Evolutionary conservation across 1,284 basidiomycete species (phyloP).

Genomic region (Ustilago loliicola): DNA sequence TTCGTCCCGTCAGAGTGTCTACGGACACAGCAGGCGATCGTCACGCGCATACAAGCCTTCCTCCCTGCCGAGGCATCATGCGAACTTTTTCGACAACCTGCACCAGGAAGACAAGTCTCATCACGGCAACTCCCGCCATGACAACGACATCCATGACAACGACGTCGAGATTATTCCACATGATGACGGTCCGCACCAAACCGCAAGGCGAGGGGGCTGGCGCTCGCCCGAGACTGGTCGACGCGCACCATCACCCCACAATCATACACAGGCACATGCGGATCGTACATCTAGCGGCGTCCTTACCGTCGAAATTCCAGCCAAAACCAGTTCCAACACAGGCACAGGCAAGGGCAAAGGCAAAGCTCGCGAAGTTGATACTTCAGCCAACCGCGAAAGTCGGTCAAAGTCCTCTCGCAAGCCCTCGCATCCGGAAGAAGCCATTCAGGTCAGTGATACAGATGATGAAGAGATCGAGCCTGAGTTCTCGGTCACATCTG

Average conservation of each 20-base stretch:
- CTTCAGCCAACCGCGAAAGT: neutral
- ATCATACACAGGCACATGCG: neutral
- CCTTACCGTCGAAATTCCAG: neutral
- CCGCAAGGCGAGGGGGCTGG: no score
- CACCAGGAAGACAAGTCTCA: neutral
- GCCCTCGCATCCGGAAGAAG: conserved; percentile 10
- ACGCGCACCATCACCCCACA: neutral
- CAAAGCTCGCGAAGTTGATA: conserved; percentile 14
- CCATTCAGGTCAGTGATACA: conserved; percentile 17
- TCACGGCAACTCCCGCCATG: no score
- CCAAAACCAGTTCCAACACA: neutral
- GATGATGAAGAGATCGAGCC: conserved; percentile 19
- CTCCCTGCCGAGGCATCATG: neutral
- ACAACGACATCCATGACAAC: no score
- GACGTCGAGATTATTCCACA: no score
- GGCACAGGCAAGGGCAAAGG: conserved; percentile 24
- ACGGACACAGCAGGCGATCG: neutral
- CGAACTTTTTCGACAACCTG: neutral
- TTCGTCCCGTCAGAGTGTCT: neutral
- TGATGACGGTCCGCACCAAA: no score
- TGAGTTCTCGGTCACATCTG: neutral
- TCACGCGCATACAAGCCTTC: neutral
- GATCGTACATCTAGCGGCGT: no score
- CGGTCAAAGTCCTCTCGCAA: conserved; percentile 12
- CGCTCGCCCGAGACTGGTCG: no score